Evolutionary conservation across 2,329 filamentous ascomycete genomes (phyloP).

Genomic region (Trichoderma brevicompactum): DNA sequence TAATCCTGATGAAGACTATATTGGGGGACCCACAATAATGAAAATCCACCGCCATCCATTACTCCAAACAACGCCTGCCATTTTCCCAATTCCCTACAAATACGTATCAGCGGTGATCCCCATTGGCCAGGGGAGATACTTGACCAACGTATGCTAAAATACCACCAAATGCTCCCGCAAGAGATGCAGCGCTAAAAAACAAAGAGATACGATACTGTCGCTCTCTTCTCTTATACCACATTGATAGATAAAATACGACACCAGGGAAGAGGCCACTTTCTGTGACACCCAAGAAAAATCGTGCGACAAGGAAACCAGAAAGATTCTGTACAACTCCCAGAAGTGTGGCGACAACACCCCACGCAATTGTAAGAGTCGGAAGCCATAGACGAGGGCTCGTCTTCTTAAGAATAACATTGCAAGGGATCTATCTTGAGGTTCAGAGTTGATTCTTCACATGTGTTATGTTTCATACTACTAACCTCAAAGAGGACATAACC

Average conservation of each 20-base stretch:
- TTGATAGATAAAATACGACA: constrained; percentile 55
- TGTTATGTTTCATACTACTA: background rate
- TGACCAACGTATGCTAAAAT: constrained; percentile 56
- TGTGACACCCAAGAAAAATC: constrained; percentile 61
- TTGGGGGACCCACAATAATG: constrained; percentile 55
- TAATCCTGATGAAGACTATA: too few species aligned
- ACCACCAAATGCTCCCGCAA: constrained; percentile 62
- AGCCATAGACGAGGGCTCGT: constrained; percentile 63
- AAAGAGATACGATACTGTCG: constrained; percentile 59
- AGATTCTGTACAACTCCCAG: constrained; percentile 55
- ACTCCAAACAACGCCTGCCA: constrained; percentile 56
- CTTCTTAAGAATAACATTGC: constrained; percentile 64
- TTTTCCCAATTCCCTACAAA: constrained; percentile 56
- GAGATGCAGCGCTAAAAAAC: constrained; percentile 59
- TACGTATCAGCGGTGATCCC: background rate
- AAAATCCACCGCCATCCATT: constrained; percentile 65
- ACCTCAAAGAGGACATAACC: constrained; percentile 63
- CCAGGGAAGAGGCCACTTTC: constrained; percentile 59
- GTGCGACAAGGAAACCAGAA: constrained; percentile 55
- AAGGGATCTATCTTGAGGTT: constrained; percentile 53
- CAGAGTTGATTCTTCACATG: constrained; percentile 13
- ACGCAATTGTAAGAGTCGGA: constrained; percentile 59
- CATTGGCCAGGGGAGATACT: background rate
- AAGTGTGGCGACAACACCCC: constrained; percentile 59
- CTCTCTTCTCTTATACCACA: constrained; percentile 61